Evolutionary conservation across 768 basidiomycete species (phyloP), one percentile per base, ranked within the genome.

Genomic region (Candolleomyces aberdarensis): DNA sequence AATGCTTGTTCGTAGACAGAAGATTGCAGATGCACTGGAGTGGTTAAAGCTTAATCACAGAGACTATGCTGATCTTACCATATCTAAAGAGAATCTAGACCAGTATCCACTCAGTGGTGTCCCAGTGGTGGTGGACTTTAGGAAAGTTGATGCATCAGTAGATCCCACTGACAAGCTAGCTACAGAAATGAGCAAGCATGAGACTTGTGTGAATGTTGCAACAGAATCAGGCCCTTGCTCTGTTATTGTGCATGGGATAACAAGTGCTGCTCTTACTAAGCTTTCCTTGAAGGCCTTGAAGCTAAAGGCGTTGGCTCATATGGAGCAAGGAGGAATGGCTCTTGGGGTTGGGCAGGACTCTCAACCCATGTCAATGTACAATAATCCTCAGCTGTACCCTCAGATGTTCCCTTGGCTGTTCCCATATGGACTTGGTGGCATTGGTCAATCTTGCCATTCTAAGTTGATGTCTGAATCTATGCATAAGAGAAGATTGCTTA

Each of bases 351-450:
- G 32, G 9, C 32, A 32, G 9, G 32, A 32, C 32, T 32, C 32
- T 5, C 32, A 32, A 32, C 32, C 32, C 4, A 32, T 61, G 58
- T 58, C 41, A 57, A 57, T 46, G 76, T 3, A 26, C 13, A 43
- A 56, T 15, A 56, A 56, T 26, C 39, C 39, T 3, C 55, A 56
- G 29, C 39, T 56, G 11, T 56, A 56, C n/a, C 52, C 52, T 3
- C 52, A 67, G 9, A 54, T 78, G n/a, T 78, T 56, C 22, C 41
- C 58, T 0, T 78, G 77, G 63, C 67, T 76, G 0, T 78, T 79
- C 61, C 63, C 79, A 3, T 73, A 78, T 67, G 71, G 74, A 9
- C 15, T 4, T 79, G 0, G 68, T 68, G 39, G 75, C 0, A 68
- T 32, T 32, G 32, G 32, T 32, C 32, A 32, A 32, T 32, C 32